Evolutionary conservation across 305 asterid genomes (phyloP), one percentile per base, ranked within the genome.

Genomic region (Withania somnifera): DNA sequence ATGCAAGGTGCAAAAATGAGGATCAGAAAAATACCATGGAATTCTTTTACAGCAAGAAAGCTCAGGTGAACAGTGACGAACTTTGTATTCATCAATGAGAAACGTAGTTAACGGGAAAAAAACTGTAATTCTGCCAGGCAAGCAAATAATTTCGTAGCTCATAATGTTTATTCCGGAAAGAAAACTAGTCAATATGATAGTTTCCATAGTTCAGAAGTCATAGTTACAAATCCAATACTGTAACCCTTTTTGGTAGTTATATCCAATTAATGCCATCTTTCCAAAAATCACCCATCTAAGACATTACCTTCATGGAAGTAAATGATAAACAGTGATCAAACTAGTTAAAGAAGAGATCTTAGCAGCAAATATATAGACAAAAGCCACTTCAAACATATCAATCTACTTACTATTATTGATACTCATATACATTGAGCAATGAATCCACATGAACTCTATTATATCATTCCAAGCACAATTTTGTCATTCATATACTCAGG

Each of bases 381-480:
- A 24, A 24, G 78, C 78, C 63, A 76, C 30, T 28, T 76, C 9
- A 13, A 51, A 30, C 80, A n/a, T 76, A 76, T 76, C 79, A 47
- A 76, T 76, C 80, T 76, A 76, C 80, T 76, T 76, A 76, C 80
- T 51, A 51, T 30, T 28, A 17, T 28, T 76, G 80, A 51, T 51
- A 76, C 7, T 76, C 80, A 76, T n/a, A 51, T 28, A 76, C 30
- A 76, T 3, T 30, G 63, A 76, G 80, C 63, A 75, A 47, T 28
- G 61, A 75, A 8, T 75, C 80, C 61, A 75, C 28, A 75, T 45
- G 45, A 75, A 75, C 80, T 50, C 61, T 75, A 75, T 15, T 75
- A 75, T 75, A 47, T 75, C 80, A 75, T 28, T 50, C 80, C 80
- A 75, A 73, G 79, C 79, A 73, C 58, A 73, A 73, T 42, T 36